These are phyloP conservation scores for Neckera pumila DNA, from an alignment of 225 moss, liverwort and hornwort genomes.

Conservation along the genomic window DNA sequence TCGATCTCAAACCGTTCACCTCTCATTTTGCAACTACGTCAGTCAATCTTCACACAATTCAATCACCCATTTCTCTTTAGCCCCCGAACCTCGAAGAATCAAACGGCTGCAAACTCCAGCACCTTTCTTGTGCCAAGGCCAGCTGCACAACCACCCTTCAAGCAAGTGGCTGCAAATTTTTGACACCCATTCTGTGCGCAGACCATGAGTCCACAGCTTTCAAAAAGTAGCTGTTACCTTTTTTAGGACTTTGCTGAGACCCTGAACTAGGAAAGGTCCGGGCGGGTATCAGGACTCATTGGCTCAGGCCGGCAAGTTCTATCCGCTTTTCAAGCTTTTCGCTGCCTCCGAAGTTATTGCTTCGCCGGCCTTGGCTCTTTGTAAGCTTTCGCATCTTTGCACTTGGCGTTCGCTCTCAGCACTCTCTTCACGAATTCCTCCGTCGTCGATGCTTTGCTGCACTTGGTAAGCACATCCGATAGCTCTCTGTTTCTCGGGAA, in stretches of 20 bases:
- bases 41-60: neutral
- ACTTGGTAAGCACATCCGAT: neutral
- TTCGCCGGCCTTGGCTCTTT: neutral
- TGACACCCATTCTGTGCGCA: too few relatives aligned
- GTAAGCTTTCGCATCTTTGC: neutral
- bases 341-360: neutral
- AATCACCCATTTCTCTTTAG: neutral
- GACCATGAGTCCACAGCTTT: neutral
- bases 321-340: slow-evolving; percentile 12
- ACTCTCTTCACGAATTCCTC: neutral
- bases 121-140: neutral
- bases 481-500: neutral
- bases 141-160: neutral
- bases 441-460: neutral
- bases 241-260: neutral
- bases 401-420: neutral
- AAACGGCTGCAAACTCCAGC: neutral
- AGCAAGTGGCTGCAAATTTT: neutral
- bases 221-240: neutral
- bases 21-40: neutral
- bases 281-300: slow-evolving; percentile 9
- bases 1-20: neutral
- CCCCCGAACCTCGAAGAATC: neutral
- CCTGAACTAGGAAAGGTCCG: neutral
- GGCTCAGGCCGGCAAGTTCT: slow-evolving; percentile 22